These are phyloP conservation scores for Myochromella boudieri DNA, from an alignment of 768 basidiomycete species.

Conservation along the genomic window DNA sequence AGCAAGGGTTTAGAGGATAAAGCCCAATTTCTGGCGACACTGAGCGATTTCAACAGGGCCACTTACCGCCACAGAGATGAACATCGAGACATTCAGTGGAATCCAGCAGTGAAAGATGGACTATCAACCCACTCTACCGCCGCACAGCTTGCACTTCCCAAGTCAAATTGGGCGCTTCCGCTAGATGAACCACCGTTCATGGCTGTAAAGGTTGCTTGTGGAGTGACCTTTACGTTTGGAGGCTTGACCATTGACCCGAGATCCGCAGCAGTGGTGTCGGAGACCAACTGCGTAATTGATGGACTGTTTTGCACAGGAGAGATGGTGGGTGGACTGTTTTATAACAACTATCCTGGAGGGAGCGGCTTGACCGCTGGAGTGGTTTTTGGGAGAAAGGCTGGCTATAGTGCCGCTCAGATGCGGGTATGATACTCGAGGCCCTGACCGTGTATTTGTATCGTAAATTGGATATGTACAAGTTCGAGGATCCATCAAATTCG, in stretches of 20 bases:
- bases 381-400: constrained; percentile 63
- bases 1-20: constrained; percentile 46
- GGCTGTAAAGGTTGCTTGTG: constrained; percentile 68
- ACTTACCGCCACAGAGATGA: constrained; percentile 35
- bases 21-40: constrained; percentile 41
- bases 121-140: constrained; percentile 48
- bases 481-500: too few species aligned
- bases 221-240: constrained; percentile 74
- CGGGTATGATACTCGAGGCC: too few species aligned
- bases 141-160: constrained; percentile 40
- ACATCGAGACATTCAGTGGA: constrained; percentile 41
- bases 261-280: constrained; percentile 51
- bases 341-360: constrained; percentile 68
- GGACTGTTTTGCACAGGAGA: constrained; percentile 70
- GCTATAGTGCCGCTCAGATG: constrained; percentile 39
- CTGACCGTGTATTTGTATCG: too few species aligned
- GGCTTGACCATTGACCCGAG: constrained; percentile 59
- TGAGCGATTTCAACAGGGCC: constrained; percentile 52
- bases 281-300: constrained; percentile 39
- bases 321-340: constrained; percentile 66
- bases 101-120: constrained; percentile 66
- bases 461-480: too few species aligned
- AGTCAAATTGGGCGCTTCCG: constrained; percentile 69
- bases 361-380: constrained; percentile 66
- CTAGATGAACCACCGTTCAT: constrained; percentile 55